Percentiles rank a stretch among this genome's conserved stretches.
Conservation (phyloP, 2,329 filamentous ascomycete genomes). For the Eutypella sp. region DNA sequence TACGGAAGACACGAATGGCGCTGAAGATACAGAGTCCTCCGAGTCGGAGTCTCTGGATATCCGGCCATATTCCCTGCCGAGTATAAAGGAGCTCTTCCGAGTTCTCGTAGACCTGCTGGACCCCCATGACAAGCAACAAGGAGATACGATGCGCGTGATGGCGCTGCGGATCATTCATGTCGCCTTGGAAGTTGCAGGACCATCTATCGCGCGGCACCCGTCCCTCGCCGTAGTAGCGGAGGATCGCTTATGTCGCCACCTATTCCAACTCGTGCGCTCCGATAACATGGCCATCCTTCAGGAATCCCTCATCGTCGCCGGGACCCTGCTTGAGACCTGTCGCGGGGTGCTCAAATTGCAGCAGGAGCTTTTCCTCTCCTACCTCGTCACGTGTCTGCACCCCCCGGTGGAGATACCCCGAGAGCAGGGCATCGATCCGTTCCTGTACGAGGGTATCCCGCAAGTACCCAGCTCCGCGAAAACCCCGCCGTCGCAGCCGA, state of each 20-base stretch:
- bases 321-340: conserved; percentile 86
- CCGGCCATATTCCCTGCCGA: conserved; percentile 87
- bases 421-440: conserved; percentile 84
- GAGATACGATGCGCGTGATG: conserved; percentile 95
- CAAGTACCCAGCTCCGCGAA: conserved; percentile 86
- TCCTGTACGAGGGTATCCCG: conserved; percentile 87
- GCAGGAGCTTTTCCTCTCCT: conserved; percentile 92
- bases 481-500: conserved; percentile 63
- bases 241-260: conserved; percentile 85
- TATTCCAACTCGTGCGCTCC: conserved; percentile 93
- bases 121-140: conserved; percentile 87
- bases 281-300: conserved; percentile 95
- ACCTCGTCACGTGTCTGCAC: conserved; percentile 89
- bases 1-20: conserved; percentile 16
- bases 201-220: conserved; percentile 89
- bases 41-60: conserved; percentile 46
- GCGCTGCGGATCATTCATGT: conserved; percentile 95
- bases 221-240: conserved; percentile 82
- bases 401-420: conserved; percentile 90
- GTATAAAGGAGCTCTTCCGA: conserved; percentile 88
- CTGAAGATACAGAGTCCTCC: conserved; percentile 10
- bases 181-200: conserved; percentile 90
- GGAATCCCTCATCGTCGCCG: conserved; percentile 86
- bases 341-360: conserved; percentile 88
- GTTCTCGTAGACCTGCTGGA: conserved; percentile 92